Evolutionary conservation across 2,329 filamentous ascomycete species (phyloP), one percentile per base, ranked within the genome.

Genomic region (Bipolaris cookei): DNA sequence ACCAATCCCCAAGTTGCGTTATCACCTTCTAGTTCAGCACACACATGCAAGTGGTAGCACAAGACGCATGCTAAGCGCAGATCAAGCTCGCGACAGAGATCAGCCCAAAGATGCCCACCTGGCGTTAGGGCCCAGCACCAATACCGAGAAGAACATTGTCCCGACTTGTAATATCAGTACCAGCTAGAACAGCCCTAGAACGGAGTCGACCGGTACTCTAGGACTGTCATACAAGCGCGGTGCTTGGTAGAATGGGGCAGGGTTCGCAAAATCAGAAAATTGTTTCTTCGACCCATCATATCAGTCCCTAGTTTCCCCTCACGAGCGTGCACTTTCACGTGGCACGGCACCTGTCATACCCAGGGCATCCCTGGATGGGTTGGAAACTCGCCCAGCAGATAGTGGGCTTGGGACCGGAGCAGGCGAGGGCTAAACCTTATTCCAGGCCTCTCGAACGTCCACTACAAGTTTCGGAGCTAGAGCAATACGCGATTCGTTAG

Each of bases 381-480:
- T 21, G 25, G 39, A 43, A 58, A 51, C 10, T 42, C 54, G 50
- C 53, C 57, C 47, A 52, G 45, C 48, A 54, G 49, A 47, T 55
- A 44, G 51, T 61, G 63, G 62, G 54, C 51, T 48, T 59, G 58
- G 55, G 18, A 35, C 58, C 61, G 65, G 66, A 56, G 59, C 58
- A 56, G 54, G 63, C 64, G 66, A 68, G 48, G 48, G 35, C 51
- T 43, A 58, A 67, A 66, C 64, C 55, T 56, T 59, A 54, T 63
- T 48, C 46, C 51, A 51, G 54, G 48, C 45, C 54, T 50, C 59
- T 50, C 37, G 62, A 47, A 51, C 57, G 34, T 60, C 58, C 55
- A 54, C 46, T 38, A 54, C 59, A 58, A 42, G 18, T 48, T 57
- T 42, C 53, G n/a, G 48, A 37, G 59, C 51, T 54, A 60, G 34